Evolutionary conservation across 176 grass and related monocot species (phyloP), one percentile per base, ranked within the genome.

Genomic region (Metroxylon sagu): DNA sequence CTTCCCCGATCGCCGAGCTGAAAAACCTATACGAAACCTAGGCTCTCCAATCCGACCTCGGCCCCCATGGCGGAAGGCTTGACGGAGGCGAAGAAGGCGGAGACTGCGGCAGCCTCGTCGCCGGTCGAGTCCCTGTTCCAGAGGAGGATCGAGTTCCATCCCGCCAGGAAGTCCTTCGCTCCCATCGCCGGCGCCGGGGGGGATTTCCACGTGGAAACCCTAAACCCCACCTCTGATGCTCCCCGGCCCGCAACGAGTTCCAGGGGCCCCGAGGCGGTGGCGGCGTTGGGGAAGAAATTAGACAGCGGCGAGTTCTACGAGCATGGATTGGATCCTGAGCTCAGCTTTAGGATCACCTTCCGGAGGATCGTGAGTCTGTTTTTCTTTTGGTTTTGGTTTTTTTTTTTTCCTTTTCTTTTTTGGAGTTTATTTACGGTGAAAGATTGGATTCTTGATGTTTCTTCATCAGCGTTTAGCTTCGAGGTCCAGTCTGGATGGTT

Each of bases 311-410:
- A 88, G 50, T 68, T 79, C 16, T 67, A 70, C 53, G 93, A 78
- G 29, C 18, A 60, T 18, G 85, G 73, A 66, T 52, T 92, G 56
- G 82, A 98, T 75, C 81, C 79, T 54, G 93, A 89, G 64, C 93
- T 98, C 54, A 82, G 76, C 19, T 86, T 88, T 10, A 71, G 82
- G 79, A 85, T 92, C 84, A 85, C 89, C 66, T 86, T 98, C 56
- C 79, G 87, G 68, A 89, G 88, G 81, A 98, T 98, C 28, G 93
- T 98, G 76, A 89, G 93, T 89, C 17, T 57, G 29, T 16, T 60
- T 21, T 57, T 68, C 0, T 29, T 5, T 19, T 16, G 21, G 51
- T 69, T 25, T 50, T 55, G 28, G 8, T 67, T 1, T 10, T 25
- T 23, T 23, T 23, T 23, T 23, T 1, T 23, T 23, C 21, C 21